A percentile compares a stretch with the other conserved stretches of the same genome.
Evolutionary conservation across 352 stramenopile genomes (phyloP).

Genomic region (Globisporangium lucens): DNA sequence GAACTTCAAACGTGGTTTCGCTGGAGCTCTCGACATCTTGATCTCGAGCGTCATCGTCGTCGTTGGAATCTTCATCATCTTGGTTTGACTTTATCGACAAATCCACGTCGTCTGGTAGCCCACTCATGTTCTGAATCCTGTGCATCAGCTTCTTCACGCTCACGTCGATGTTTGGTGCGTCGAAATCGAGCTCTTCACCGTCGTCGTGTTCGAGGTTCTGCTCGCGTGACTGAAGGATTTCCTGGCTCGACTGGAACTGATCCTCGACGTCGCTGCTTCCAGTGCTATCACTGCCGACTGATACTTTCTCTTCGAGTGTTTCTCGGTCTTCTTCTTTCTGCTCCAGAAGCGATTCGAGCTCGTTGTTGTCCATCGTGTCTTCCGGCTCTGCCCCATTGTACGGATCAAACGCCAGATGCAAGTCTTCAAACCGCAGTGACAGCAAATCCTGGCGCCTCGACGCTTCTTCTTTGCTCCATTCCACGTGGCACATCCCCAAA

Average conservation of each 20-base stretch:
- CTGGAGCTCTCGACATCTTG: slow-evolving; percentile 3
- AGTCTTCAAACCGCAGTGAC: slow-evolving; percentile 14
- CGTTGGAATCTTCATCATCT: slow-evolving; percentile 17
- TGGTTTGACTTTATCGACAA: slow-evolving; percentile 16
- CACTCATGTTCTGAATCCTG: slow-evolving; percentile 19
- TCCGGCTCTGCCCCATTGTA: slow-evolving; percentile 12
- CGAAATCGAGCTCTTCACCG: slow-evolving; percentile 18
- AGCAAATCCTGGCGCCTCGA: slow-evolving; percentile 9
- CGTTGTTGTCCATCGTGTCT: slow-evolving; percentile 23
- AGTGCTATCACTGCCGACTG: not conserved
- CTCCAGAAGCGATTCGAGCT: slow-evolving; percentile 20
- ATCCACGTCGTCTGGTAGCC: not conserved
- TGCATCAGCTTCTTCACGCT: slow-evolving; percentile 22
- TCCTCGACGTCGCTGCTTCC: slow-evolving; percentile 2
- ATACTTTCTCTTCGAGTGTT: slow-evolving; percentile 10
- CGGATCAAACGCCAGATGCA: slow-evolving; percentile 20
- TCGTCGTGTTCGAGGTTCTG: not conserved
- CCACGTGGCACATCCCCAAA: not conserved
- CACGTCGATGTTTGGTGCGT: slow-evolving; percentile 11
- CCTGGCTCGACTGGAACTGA: not conserved
- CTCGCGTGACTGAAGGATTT: not conserved
- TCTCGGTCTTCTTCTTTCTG: slow-evolving; percentile 9
- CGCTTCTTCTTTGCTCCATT: slow-evolving; percentile 2
- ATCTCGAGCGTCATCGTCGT: slow-evolving; percentile 9
- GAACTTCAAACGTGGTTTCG: not conserved